phyloP scores from a whole-genome alignment of 345 rosid species.

The rapeseed (Brassica napus) region Da-Ae NC_063451.1:37929001-37929500 shows the following conservation, averaged over 20 bases:
- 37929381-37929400: constrained; percentile 75
- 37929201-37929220: background rate
- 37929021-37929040: constrained; percentile 97
- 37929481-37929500: constrained; percentile 30
- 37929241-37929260: constrained; percentile 91
- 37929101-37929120: too few species aligned
- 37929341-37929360: background rate
- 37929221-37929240: constrained; percentile 80
- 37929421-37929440: constrained; percentile 82
- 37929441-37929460: constrained; percentile 60
- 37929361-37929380: constrained; percentile 21
- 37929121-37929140: too few species aligned
- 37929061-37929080: background rate
- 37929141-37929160: too few species aligned
- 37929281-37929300: constrained; percentile 99
- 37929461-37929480: constrained; percentile 56
- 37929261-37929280: constrained; percentile 66
- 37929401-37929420: constrained; percentile 99
- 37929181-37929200: background rate
- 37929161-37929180: too few species aligned
- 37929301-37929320: constrained; percentile 79
- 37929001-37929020: constrained; percentile 99
- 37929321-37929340: constrained; percentile 5
- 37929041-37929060: constrained; percentile 97
- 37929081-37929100: too few species aligned